phyloP scores from a whole-genome alignment of 2,329 filamentous ascomycete species.

The Talaromyces sp. region DNA sequence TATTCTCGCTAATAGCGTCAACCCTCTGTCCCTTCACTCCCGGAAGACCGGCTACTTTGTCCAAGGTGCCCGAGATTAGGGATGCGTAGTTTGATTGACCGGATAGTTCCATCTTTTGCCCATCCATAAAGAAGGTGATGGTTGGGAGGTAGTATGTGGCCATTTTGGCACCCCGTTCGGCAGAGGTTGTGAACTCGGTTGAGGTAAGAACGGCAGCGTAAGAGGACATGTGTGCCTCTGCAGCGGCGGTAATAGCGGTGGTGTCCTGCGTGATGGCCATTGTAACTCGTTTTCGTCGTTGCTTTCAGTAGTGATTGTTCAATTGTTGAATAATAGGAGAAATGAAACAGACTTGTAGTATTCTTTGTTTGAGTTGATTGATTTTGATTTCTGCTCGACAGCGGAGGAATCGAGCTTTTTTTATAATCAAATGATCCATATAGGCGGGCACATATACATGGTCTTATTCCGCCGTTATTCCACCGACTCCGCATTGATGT shows the following conservation, averaged over 20 bases:
- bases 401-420: background rate
- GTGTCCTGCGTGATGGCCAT: background rate
- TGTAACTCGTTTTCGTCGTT: background rate
- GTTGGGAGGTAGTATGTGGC: background rate
- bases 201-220: background rate
- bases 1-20: background rate
- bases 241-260: background rate
- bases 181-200: background rate
- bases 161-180: background rate
- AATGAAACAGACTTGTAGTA: background rate
- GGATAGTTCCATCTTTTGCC: background rate
- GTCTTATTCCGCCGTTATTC: background rate
- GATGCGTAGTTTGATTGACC: background rate
- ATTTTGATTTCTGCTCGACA: background rate
- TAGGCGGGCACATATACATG: background rate
- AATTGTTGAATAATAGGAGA: background rate
- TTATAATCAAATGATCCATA: background rate
- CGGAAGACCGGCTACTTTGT: background rate
- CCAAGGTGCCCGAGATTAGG: background rate
- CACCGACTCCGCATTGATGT: background rate
- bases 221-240: background rate
- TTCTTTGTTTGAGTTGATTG: background rate
- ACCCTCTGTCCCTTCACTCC: background rate
- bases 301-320: background rate
- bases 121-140: background rate